Evolutionary conservation across 257 asterid genomes (phyloP).

Genomic region (Primulina eburnea): DNA sequence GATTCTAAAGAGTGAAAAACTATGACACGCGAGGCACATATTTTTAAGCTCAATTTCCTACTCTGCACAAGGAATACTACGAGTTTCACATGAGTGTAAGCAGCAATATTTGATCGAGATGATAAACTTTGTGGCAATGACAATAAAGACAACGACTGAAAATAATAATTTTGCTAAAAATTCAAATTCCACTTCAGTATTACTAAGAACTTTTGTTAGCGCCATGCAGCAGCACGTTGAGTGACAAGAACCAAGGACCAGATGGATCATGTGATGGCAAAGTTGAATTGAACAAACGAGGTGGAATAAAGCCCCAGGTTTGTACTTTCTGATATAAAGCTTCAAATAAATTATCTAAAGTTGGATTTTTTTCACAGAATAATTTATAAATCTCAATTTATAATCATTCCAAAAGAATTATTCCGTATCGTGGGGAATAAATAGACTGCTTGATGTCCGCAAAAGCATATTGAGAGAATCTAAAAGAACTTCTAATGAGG

Average conservation of each 20-base stretch:
- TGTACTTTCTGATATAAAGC: conserved; percentile 1
- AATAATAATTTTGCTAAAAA: background rate
- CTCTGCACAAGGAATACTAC: too few species aligned
- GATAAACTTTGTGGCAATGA: background rate
- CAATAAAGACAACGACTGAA: background rate
- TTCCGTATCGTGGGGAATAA: background rate
- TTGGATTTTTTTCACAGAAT: too few species aligned
- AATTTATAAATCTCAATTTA: background rate
- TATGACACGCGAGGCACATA: background rate
- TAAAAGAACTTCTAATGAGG: background rate
- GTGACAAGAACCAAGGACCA: conserved; percentile 9
- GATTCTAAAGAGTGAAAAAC: conserved; percentile 20
- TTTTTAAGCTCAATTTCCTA: background rate
- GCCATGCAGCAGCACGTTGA: background rate
- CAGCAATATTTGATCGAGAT: background rate
- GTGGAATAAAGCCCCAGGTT: background rate
- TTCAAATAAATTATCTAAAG: background rate
- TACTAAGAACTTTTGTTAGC: background rate
- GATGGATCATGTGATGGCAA: conserved; percentile 6
- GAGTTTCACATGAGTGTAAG: background rate
- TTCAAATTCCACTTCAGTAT: background rate
- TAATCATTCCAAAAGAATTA: background rate
- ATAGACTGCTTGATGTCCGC: conserved; percentile 5
- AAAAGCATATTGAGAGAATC: background rate
- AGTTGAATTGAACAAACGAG: background rate